These are phyloP conservation scores for Mortierella sp. DNA, from an alignment of 371 early-diverging fungal genomes.

Conservation along the genomic window DNA sequence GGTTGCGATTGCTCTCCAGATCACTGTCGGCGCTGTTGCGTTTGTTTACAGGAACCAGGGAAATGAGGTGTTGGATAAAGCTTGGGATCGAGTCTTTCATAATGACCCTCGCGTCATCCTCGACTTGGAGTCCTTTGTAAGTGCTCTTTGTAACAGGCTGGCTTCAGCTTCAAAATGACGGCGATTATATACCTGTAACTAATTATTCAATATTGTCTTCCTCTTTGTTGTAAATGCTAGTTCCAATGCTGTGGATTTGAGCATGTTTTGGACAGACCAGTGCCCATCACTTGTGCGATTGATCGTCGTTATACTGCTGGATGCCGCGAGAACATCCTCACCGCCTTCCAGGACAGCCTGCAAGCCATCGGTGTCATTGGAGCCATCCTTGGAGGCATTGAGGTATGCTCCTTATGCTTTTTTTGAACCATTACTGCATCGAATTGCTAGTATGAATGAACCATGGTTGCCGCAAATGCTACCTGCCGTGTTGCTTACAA, in stretches of 20 bases:
- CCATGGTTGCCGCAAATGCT: no score
- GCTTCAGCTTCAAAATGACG: no score
- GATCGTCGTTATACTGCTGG: conserved; percentile 42
- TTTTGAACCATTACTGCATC: background rate
- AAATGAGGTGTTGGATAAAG: conserved; percentile 39
- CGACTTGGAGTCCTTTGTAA: conserved; percentile 51
- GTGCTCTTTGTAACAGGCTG: conserved; percentile 6
- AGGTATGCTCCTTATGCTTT: conserved; percentile 22
- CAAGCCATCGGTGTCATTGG: conserved; percentile 58
- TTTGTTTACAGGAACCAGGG: conserved; percentile 55
- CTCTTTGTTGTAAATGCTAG: conserved; percentile 17
- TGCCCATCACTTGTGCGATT: conserved; percentile 50
- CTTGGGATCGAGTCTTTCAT: conserved; percentile 47
- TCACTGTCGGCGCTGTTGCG: conserved; percentile 51
- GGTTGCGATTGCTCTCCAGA: conserved; percentile 52
- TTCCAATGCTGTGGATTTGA: conserved; percentile 59
- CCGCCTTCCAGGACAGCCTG: conserved; percentile 57
- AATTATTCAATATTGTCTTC: background rate
- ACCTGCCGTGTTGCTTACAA: background rate
- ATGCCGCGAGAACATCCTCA: conserved; percentile 54
- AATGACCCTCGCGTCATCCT: conserved; percentile 53
- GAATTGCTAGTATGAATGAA: background rate
- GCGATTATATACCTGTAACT: no score
- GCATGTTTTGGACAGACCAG: conserved; percentile 52
- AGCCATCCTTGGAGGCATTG: conserved; percentile 55